phyloP scores from a whole-genome alignment of 2,329 filamentous ascomycete genomes.

The Penicillium hordei region DNA sequence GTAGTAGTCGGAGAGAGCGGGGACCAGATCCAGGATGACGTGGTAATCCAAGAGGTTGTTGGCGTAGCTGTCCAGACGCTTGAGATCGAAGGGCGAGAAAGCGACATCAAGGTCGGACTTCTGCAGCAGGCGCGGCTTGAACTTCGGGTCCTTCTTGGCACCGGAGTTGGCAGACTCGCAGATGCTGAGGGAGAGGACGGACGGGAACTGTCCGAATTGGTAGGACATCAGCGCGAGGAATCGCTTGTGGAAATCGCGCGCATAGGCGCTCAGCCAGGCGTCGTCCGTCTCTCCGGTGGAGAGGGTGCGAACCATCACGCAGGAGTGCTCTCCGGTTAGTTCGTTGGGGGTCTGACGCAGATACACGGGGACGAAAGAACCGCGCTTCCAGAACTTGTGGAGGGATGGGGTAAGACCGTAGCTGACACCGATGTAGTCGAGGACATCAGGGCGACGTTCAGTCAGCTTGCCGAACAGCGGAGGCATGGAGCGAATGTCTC shows the following conservation, averaged over 20 bases:
- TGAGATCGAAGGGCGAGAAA: slow-evolving; percentile 89
- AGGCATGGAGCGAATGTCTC: slow-evolving; percentile 88
- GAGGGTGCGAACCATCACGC: slow-evolving; percentile 90
- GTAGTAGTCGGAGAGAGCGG: slow-evolving; percentile 76
- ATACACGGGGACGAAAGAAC: slow-evolving; percentile 84
- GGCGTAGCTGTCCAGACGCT: slow-evolving; percentile 90
- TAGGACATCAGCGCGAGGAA: slow-evolving; percentile 89
- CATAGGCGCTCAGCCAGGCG: slow-evolving; percentile 86
- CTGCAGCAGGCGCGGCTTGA: slow-evolving; percentile 57
- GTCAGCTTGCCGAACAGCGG: slow-evolving; percentile 86
- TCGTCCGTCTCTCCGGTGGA: slow-evolving; percentile 58
- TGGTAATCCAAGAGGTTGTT: slow-evolving; percentile 98
- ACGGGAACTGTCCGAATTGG: slow-evolving; percentile 81
- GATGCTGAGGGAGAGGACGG: slow-evolving; percentile 77
- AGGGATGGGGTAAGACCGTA: slow-evolving; percentile 85
- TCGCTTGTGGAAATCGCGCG: slow-evolving; percentile 90
- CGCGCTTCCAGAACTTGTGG: slow-evolving; percentile 96
- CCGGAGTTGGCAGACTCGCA: slow-evolving; percentile 79
- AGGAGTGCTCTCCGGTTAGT: slow-evolving; percentile 94
- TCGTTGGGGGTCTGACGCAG: slow-evolving; percentile 94
- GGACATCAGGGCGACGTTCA: slow-evolving; percentile 72
- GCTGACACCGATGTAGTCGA: slow-evolving; percentile 94
- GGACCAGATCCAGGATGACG: slow-evolving; percentile 90
- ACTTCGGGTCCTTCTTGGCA: slow-evolving; percentile 63
- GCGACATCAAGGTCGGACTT: slow-evolving; percentile 74